Conservation (phyloP, 73 alveolate genomes). For the Paramecium biaurelia region DNA sequence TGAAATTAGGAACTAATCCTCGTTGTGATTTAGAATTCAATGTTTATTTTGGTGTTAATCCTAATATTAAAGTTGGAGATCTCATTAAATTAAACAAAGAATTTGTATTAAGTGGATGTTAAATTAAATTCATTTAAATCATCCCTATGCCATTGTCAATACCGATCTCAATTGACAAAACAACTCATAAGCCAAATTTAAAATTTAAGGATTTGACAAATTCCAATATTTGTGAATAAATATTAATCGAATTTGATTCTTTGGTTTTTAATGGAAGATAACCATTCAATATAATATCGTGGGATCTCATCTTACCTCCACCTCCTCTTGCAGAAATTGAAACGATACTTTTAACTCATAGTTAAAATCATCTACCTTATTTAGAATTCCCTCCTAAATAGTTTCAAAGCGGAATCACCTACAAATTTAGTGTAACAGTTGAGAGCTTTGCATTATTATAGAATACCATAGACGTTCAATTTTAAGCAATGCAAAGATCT, state of each 20-base stretch:
- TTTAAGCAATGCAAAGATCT: not conserved
- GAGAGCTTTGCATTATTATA: not conserved
- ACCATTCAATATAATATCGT: not conserved
- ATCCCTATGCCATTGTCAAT: not conserved
- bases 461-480: not conserved
- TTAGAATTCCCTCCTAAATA: not conserved
- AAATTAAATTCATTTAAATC: not conserved
- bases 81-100: not conserved
- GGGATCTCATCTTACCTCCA: constrained; percentile 5
- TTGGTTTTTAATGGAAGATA: not conserved
- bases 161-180: not conserved
- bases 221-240: not conserved
- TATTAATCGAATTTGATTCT: not conserved
- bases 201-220: not conserved
- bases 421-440: not conserved
- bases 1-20: not conserved
- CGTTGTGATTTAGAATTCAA: not conserved
- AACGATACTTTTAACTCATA: not conserved
- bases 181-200: not conserved
- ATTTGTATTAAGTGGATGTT: not conserved
- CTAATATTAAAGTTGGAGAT: not conserved
- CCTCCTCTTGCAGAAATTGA: not conserved
- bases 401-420: not conserved
- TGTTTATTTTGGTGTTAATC: not conserved
- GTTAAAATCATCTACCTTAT: not conserved